Base-by-base conservation (phyloP, 2,329 filamentous ascomycete genomes). In the Sclerotinia glacialis region DNA sequence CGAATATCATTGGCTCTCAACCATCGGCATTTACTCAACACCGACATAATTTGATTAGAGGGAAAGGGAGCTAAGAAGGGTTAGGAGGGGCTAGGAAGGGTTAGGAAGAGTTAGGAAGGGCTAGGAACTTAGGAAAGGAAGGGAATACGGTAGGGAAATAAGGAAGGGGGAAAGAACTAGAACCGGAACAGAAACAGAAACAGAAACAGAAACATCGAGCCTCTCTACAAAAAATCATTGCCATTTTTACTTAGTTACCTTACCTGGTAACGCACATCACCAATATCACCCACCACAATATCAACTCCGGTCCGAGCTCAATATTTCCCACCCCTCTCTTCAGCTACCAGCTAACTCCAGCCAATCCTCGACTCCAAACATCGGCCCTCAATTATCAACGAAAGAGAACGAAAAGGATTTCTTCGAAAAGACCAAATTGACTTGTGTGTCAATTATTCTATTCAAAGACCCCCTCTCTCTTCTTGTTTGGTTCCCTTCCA, bases 21-120 rank as follows among this genome's bases (percentile, higher is more conserved):
- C 64, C 64, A 60, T 60, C 53, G 46, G 54, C 16, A 49, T 12
- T 46, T 34, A 21, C 64, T 65, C 64, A 65, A 65, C 63, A 4
- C 54, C 46, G 54, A 59, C 52, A 55, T 55, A 23, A 23, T 40
- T n/a, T 21, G 4, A 26, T 16, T 1, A 12, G 31, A 23, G 16
- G n/a, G 34, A 18, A 37, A 55, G n/a, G 3, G 18, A 34, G n/a
- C 0, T 40, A 23, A n/a, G 53, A 11, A 1, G 34, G 11, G 42
- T 21, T 7, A 46, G 16, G 42, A 46, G 21, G 42, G 18, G 42
- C 18, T 6, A 44, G 3, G 14, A 44, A n/a, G 6, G n/a, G n/a
- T n/a, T n/a, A n/a, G 34, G 12, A n/a, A 47, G 42, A 16, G 14
- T 21, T 0, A 44, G 3, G 42, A 44, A 44, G 42, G 6, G 42